Conservation (phyloP, 2,329 filamentous ascomycete genomes). For the Trichoderma pleuroti region DNA sequence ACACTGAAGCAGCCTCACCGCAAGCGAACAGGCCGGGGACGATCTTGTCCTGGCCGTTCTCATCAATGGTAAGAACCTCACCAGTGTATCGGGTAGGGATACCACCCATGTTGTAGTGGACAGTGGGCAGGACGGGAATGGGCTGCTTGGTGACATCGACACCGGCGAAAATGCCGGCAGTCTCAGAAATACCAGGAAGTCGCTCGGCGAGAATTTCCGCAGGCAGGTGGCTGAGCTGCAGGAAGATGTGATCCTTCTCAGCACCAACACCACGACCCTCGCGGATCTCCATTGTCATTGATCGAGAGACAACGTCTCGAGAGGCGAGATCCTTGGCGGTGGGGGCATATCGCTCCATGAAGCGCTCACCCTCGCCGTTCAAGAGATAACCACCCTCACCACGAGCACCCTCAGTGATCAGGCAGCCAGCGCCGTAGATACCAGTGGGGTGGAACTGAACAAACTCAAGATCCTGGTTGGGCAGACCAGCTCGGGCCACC, state of each 20-base stretch:
- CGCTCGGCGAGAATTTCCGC: conserved; percentile 90
- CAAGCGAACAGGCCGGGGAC: conserved; percentile 95
- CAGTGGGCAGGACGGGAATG: conserved; percentile 91
- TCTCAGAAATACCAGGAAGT: conserved; percentile 97
- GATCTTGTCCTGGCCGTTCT: conserved; percentile 82
- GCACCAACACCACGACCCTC: conserved; percentile 95
- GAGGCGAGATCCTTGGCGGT: conserved; percentile 97
- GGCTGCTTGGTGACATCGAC: conserved; percentile 97
- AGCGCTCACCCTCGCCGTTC: conserved; percentile 96
- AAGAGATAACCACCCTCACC: conserved; percentile 97
- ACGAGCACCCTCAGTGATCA: conserved; percentile 97
- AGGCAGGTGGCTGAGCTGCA: conserved; percentile 93
- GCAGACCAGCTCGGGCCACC: conserved; percentile 94
- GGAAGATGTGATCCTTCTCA: conserved; percentile 98
- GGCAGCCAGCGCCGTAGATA: conserved; percentile 96
- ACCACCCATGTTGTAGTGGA: conserved; percentile 99
- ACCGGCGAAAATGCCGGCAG: conserved; percentile 92
- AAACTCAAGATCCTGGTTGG: conserved; percentile 99
- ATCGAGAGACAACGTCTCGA: conserved; percentile 93
- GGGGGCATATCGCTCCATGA: conserved; percentile 98
- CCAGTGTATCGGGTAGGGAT: conserved; percentile 97
- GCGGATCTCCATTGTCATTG: conserved; percentile 97
- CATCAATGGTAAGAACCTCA: conserved; percentile 87
- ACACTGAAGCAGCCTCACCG: conserved; percentile 95
- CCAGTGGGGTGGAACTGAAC: conserved; percentile 99